Conservation (phyloP, 371 early-diverging fungal genomes). For the Mucor circinelloides region DNA sequence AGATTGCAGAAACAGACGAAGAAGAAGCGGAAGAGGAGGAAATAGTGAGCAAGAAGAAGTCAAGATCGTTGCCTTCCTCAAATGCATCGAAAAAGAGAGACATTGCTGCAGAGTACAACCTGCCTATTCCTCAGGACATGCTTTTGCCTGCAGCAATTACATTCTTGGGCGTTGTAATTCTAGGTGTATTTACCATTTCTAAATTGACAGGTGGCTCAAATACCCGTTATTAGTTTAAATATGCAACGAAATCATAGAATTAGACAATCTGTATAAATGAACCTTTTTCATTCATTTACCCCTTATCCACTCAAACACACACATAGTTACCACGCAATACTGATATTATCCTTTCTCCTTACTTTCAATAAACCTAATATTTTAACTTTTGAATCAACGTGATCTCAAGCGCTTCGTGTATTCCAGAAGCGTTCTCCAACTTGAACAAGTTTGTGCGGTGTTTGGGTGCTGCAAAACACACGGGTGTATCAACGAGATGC, state of each 20-base stretch:
- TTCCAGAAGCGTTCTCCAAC: too few species aligned
- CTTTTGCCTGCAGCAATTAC: slow-evolving; percentile 60
- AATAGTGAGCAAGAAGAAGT: not conserved
- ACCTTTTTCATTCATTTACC: not conserved
- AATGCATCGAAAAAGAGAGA: slow-evolving; percentile 7
- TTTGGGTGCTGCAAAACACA: not conserved
- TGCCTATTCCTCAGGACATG: slow-evolving; percentile 54
- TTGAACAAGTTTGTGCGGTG: not conserved
- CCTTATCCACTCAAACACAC: not conserved
- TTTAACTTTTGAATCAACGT: not conserved
- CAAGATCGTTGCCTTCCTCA: not conserved
- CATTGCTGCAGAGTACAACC: slow-evolving; percentile 20
- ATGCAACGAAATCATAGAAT: not conserved
- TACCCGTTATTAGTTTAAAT: slow-evolving; percentile 3
- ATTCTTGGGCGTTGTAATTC: slow-evolving; percentile 57
- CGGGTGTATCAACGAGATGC: not conserved
- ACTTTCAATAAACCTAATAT: slow-evolving; percentile 2
- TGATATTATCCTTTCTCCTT: not conserved
- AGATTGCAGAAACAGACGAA: slow-evolving; percentile 1
- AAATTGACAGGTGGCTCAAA: slow-evolving; percentile 26
- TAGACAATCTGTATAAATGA: not conserved
- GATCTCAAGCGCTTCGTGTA: too few species aligned
- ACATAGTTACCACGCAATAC: not conserved
- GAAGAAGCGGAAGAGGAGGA: slow-evolving; percentile 12
- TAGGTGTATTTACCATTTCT: slow-evolving; percentile 57